Conservation (phyloP, 2,329 filamentous ascomycete species). For the Chaetoscypha palmicola region DNA sequence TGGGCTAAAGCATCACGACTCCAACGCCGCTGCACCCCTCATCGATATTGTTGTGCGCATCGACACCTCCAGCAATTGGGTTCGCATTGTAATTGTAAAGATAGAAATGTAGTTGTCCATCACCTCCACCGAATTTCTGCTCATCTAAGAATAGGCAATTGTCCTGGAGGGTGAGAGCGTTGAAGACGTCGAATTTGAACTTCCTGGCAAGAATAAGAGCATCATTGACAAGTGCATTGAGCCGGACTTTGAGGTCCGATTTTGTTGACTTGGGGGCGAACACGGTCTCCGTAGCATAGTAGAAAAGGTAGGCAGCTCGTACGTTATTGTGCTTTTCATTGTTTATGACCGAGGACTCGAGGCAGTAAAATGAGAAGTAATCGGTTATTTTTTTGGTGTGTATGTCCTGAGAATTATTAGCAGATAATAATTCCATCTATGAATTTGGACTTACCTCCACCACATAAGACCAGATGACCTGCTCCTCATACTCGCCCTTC, state of each 20-base stretch:
- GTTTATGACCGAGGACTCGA: constrained; percentile 87
- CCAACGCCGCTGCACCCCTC: constrained; percentile 79
- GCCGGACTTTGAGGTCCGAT: constrained; percentile 62
- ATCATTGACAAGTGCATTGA: constrained; percentile 77
- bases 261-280: constrained; percentile 51
- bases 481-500: constrained; percentile 58
- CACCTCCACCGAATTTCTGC: constrained; percentile 89
- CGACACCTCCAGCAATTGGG: constrained; percentile 77
- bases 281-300: constrained; percentile 82
- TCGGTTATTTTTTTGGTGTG: constrained; percentile 78
- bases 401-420: constrained; percentile 37
- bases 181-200: constrained; percentile 88
- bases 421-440: not conserved
- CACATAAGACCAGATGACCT: constrained; percentile 90
- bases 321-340: constrained; percentile 71
- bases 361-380: constrained; percentile 93
- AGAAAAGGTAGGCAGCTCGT: constrained; percentile 91
- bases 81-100: constrained; percentile 93
- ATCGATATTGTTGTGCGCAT: constrained; percentile 71
- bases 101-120: constrained; percentile 94
- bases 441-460: constrained; percentile 55
- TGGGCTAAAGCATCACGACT: constrained; percentile 69
- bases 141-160: constrained; percentile 90
- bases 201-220: constrained; percentile 82
- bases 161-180: constrained; percentile 87